phyloP scores from a whole-genome alignment of 192 early-diverging fungal genomes.

The Entomortierella parvispora region DNA sequence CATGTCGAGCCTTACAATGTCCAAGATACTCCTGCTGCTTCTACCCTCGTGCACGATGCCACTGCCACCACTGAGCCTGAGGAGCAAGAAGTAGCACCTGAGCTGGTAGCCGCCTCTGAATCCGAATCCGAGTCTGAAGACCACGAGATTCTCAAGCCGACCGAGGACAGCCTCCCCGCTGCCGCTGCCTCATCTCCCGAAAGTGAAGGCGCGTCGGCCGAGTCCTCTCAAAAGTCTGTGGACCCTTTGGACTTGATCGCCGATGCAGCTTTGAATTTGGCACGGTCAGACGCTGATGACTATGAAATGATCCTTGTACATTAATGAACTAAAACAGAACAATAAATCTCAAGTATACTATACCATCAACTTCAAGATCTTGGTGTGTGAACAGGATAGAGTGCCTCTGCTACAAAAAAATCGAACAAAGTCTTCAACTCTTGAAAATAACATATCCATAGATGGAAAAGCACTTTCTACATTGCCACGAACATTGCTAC shows the following conservation, averaged over 20 bases:
- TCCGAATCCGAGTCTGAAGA: not conserved
- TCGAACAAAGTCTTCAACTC: too few species aligned
- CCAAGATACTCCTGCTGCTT: too few species aligned
- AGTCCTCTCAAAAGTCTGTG: not conserved
- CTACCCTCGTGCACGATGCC: too few species aligned
- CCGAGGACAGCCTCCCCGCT: not conserved
- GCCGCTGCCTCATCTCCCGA: not conserved
- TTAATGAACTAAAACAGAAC: conserved; percentile 9
- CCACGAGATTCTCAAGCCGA: not conserved
- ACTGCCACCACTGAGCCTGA: too few species aligned
- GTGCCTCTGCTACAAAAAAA: too few species aligned
- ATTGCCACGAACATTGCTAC: too few species aligned
- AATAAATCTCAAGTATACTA: not conserved
- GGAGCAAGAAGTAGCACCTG: not conserved
- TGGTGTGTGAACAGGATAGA: too few species aligned
- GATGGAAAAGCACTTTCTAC: too few species aligned
- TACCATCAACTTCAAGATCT: too few species aligned
- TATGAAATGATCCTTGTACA: conserved; percentile 39
- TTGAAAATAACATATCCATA: too few species aligned
- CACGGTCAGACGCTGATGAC: conserved; percentile 10
- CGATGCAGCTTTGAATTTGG: conserved; percentile 25
- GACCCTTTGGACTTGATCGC: conserved; percentile 38
- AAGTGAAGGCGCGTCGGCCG: not conserved
- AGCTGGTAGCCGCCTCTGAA: not conserved
- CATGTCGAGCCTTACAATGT: too few species aligned